Evolutionary conservation across 1,284 basidiomycete species (phyloP), one percentile per base, ranked within the genome.

Genomic region (Macrocybe sp.): DNA sequence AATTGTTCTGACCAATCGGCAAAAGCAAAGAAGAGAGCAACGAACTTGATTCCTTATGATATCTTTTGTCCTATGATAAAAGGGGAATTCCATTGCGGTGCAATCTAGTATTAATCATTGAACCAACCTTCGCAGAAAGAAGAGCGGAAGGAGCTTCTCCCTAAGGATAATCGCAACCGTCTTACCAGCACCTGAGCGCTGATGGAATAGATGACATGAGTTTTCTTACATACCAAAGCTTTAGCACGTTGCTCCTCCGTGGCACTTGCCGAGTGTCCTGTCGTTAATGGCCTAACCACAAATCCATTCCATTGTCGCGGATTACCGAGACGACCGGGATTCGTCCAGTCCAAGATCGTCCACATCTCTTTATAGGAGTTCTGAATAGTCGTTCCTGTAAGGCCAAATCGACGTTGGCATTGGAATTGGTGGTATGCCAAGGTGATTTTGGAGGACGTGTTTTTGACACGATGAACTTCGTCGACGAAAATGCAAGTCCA

Each of bases 361-460:
- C 88, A 92, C 45, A 94, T 68, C 62, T 95, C 92, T 38, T 79
- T 75, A 56, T 92, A 91, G 0, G 80, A 79, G 56, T 94, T 95
- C 60, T 95, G 92, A 36, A 95, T 91, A 0, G 89, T 83, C 7
- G 85, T 89, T 6, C 91, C 87, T 7, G 89, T 92, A 40, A 94
- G 68, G 1, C 89, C 91, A 56, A 91, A 89, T 1, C 91, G 79
- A 2, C 72, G 62, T 10, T 60, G 49, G 58, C 85, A 89, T 0
- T 60, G 48, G 57, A 92, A 88, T 39, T 69, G 73, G 53, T 83
- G 76, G 53, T 85, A 82, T 0, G 88, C 83, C 30, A 63, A 46
- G 0, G 85, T 82, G 7, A 81, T 78, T 55, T 83, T 79, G 0
- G 78, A 79, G 34, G 61, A 60, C 1, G 81, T 75, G 52, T 90